These are phyloP conservation scores for Echeveria elegans DNA, from an alignment of 164 flowering plant species.

Conservation along the genomic window DNA sequence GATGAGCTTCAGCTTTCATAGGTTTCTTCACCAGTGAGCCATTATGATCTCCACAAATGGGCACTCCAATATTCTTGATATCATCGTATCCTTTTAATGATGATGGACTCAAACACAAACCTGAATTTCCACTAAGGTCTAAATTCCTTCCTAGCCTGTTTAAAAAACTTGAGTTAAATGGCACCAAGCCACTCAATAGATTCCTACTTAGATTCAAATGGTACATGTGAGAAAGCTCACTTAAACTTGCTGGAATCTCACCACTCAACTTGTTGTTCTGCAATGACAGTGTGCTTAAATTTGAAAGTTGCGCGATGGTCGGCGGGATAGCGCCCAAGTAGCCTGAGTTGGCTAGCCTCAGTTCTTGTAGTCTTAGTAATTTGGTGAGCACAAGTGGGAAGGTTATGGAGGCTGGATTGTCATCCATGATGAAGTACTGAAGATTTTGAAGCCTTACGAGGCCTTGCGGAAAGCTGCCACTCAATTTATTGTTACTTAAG, in stretches of 20 bases:
- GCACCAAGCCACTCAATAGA: slow-evolving; percentile 55
- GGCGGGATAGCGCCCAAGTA: slow-evolving; percentile 50
- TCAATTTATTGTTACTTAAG: slow-evolving; percentile 51
- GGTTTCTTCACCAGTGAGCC: slow-evolving; percentile 10
- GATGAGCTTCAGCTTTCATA: slow-evolving; percentile 22
- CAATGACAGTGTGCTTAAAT: slow-evolving; percentile 58
- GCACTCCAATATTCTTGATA: slow-evolving; percentile 32
- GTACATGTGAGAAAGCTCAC: slow-evolving; percentile 46
- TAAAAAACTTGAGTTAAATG: slow-evolving; percentile 52
- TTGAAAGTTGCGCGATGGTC: slow-evolving; percentile 37
- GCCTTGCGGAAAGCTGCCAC: slow-evolving; percentile 48
- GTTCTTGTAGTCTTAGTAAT: slow-evolving; percentile 59
- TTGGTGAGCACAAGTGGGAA: slow-evolving; percentile 47
- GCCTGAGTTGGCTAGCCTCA: slow-evolving; percentile 69
- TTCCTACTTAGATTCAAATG: slow-evolving; percentile 81
- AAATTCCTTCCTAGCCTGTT: slow-evolving; percentile 62
- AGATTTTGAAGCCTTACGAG: slow-evolving; percentile 39
- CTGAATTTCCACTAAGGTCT: slow-evolving; percentile 64
- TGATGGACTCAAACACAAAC: slow-evolving; percentile 49
- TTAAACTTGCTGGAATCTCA: slow-evolving; percentile 49
- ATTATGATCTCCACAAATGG: slow-evolving; percentile 38
- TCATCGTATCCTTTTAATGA: slow-evolving; percentile 26
- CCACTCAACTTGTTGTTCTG: slow-evolving; percentile 62
- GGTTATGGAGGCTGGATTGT: slow-evolving; percentile 57
- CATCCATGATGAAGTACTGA: slow-evolving; percentile 78